These are phyloP conservation scores for Biancaea sappan DNA, from an alignment of 306 rosid species.

Conservation along the genomic window DNA sequence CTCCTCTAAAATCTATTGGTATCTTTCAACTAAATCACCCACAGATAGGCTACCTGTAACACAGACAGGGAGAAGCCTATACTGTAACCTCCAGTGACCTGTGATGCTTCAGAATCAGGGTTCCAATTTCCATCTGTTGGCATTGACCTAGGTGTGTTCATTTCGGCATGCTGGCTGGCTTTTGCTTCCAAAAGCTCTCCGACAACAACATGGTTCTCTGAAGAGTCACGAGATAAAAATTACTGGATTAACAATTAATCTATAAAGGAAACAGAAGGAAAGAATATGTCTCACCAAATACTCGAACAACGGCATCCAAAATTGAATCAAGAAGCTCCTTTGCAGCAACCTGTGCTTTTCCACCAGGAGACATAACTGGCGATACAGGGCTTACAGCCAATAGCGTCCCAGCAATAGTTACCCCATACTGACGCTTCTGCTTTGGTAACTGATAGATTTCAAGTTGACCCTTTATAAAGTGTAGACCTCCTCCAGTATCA, in stretches of 20 bases:
- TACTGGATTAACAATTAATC: slow-evolving; percentile 31
- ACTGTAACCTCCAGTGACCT: slow-evolving; percentile 94
- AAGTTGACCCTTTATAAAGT: slow-evolving; percentile 78
- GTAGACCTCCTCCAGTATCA: slow-evolving; percentile 65
- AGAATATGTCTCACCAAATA: slow-evolving; percentile 67
- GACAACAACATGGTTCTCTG: slow-evolving; percentile 93
- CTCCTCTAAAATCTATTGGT: slow-evolving; percentile 8
- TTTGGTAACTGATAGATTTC: slow-evolving; percentile 81
- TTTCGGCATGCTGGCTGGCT: slow-evolving; percentile 62
- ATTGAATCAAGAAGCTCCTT: slow-evolving; percentile 89
- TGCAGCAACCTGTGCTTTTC: slow-evolving; percentile 87
- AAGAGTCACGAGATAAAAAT: slow-evolving; percentile 33
- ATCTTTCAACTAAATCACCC: slow-evolving; percentile 23
- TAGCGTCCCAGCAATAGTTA: slow-evolving; percentile 72
- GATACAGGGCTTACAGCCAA: slow-evolving; percentile 97
- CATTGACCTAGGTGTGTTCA: slow-evolving; percentile 76
- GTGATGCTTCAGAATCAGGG: slow-evolving; percentile 87
- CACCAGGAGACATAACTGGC: slow-evolving; percentile 91
- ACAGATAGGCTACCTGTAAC: slow-evolving; percentile 67
- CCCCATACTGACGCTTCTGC: slow-evolving; percentile 88
- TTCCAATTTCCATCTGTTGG: slow-evolving; percentile 71
- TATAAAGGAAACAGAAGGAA: slow-evolving; percentile 2
- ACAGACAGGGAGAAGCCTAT: slow-evolving; percentile 94
- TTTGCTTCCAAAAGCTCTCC: slow-evolving; percentile 94
- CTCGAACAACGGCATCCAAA: slow-evolving; percentile 76